A percentile compares a stretch with the other conserved stretches of the same genome.
Evolutionary conservation across 139 green algal genomes (phyloP).

Genomic region (Chlorella sp.): DNA sequence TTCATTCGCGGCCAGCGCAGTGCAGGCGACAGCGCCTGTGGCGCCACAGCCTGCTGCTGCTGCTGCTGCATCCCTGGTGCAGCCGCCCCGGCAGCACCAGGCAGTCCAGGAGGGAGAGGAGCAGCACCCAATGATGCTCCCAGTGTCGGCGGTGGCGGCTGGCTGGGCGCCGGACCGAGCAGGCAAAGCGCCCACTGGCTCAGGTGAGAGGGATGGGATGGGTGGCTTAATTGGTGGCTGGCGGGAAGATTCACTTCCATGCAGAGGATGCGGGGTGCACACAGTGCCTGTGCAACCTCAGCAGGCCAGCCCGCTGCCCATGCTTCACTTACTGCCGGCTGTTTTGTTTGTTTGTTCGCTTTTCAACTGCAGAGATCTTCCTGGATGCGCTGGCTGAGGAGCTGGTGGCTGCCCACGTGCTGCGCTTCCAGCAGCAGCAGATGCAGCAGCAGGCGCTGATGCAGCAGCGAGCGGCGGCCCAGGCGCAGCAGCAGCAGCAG

Average conservation of each 20-base stretch:
- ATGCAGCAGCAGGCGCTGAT: background rate
- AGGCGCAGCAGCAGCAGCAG: background rate
- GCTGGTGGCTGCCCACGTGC: slow-evolving; percentile 25
- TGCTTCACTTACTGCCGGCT: background rate
- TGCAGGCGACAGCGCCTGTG: background rate
- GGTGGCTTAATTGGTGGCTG: too few species aligned
- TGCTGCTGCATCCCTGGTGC: background rate
- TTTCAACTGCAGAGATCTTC: slow-evolving; percentile 16
- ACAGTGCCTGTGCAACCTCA: too few species aligned
- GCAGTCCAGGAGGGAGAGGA: background rate
- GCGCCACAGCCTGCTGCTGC: background rate
- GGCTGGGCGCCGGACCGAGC: slow-evolving; percentile 32
- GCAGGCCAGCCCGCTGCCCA: background rate
- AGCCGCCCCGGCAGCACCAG: background rate
- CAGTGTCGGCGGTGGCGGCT: slow-evolving; percentile 32
- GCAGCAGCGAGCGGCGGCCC: background rate
- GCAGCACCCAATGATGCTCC: slow-evolving; percentile 9
- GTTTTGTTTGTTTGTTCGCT: background rate
- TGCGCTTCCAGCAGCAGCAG: slow-evolving; percentile 4
- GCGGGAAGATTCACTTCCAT: too few species aligned
- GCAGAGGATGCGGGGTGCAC: too few species aligned
- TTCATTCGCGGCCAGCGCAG: background rate
- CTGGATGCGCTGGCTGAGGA: slow-evolving; percentile 44
- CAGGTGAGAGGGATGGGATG: slow-evolving; percentile 5
- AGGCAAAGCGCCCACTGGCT: slow-evolving; percentile 13